Evolutionary conservation across 768 basidiomycete species (phyloP).

Genomic region (Clavulina sp.): DNA sequence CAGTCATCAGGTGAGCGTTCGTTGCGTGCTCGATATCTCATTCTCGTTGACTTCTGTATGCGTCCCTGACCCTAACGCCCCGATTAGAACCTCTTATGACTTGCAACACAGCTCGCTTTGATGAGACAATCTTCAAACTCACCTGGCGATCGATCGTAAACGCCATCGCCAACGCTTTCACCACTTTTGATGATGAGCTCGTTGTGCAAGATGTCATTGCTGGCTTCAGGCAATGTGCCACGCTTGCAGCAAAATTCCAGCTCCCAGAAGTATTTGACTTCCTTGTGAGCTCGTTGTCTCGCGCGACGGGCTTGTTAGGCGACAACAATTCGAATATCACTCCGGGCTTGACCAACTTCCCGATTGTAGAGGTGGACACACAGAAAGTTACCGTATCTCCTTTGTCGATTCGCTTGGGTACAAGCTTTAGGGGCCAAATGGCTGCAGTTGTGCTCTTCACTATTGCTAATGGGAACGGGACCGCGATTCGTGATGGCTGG

Average conservation of each 20-base stretch:
- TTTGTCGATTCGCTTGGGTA: conserved; percentile 84
- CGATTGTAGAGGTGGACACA: conserved; percentile 76
- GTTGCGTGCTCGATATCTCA: conserved; percentile 11
- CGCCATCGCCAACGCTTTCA: conserved; percentile 91
- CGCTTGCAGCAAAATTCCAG: conserved; percentile 71
- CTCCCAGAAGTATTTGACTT: conserved; percentile 95
- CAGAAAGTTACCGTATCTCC: conserved; percentile 83
- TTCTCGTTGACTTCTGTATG: not conserved
- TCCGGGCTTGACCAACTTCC: conserved; percentile 62
- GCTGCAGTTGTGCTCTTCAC: conserved; percentile 96
- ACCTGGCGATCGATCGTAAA: conserved; percentile 87
- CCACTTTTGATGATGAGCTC: conserved; percentile 91
- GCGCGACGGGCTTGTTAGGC: conserved; percentile 68
- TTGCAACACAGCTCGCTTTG: conserved; percentile 66
- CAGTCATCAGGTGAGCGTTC: conserved; percentile 63
- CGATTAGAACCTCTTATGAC: conserved; percentile 44
- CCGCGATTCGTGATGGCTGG: conserved; percentile 90
- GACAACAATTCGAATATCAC: conserved; percentile 35
- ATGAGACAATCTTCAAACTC: conserved; percentile 84
- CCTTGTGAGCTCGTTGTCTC: conserved; percentile 81
- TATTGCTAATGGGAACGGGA: conserved; percentile 90
- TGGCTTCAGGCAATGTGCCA: conserved; percentile 94
- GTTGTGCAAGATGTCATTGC: conserved; percentile 87
- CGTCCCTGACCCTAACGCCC: not conserved
- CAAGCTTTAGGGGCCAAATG: conserved; percentile 85